Conservation (phyloP, 2,329 filamentous ascomycete genomes). For the Colletotrichum liaoningense region DNA sequence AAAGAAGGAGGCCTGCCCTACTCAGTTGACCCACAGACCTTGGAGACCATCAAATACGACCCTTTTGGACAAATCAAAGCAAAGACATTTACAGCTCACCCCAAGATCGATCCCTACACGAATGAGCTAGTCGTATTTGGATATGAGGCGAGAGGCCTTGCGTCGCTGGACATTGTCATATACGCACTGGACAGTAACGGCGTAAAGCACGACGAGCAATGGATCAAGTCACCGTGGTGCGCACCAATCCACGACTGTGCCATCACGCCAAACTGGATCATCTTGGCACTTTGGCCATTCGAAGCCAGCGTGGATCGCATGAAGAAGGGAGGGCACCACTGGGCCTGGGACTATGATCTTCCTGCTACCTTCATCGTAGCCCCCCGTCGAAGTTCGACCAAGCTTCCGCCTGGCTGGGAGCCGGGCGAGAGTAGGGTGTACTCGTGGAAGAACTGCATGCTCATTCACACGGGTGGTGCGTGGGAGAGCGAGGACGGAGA, state of each 20-base stretch:
- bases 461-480: conserved; percentile 30
- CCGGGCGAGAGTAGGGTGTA: conserved; percentile 39
- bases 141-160: conserved; percentile 53
- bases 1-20: conserved; percentile 61
- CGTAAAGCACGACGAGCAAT: conserved; percentile 57
- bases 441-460: conserved; percentile 32
- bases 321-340: conserved; percentile 50
- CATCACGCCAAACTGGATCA: conserved; percentile 50
- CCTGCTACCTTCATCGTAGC: conserved; percentile 20
- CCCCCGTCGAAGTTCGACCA: conserved; percentile 13
- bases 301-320: conserved; percentile 49
- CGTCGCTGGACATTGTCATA: conserved; percentile 48
- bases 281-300: conserved; percentile 49
- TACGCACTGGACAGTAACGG: conserved; percentile 47
- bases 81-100: conserved; percentile 55
- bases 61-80: conserved; percentile 49
- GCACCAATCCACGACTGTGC: conserved; percentile 53
- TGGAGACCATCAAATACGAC: conserved; percentile 52
- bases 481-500: conserved; percentile 38
- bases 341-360: conserved; percentile 45
- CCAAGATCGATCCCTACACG: conserved; percentile 53
- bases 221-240: conserved; percentile 62
- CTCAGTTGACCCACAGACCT: conserved; percentile 50
- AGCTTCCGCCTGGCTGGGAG: conserved; percentile 38
- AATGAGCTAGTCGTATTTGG: conserved; percentile 53